Base-by-base conservation (phyloP, 1,284 basidiomycete species). In the Dichomitus squalens region DNA sequence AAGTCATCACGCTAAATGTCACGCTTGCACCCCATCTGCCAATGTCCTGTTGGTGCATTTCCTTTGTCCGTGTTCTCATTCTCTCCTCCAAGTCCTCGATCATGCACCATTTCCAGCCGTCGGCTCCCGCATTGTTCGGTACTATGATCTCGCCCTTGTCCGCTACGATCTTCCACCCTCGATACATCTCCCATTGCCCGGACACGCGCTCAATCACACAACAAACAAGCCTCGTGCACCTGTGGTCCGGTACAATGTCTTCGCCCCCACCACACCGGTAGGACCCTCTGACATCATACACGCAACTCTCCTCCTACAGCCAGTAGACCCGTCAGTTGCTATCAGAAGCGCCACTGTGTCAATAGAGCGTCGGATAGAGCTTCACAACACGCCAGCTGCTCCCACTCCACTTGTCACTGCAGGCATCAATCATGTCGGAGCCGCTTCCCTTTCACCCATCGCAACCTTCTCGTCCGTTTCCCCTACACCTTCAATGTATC, bases 101-200 rank as follows among this genome's bases (percentile, higher is more conserved):
- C 90, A 92, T 68, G 70, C 75, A 4, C 85, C 82, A 53, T 80
- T 90, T 53, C 67, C 80, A 34, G 86, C 82, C 49, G 79, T 92
- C 27, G 90, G 90, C 58, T 77, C 77, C 39, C 84, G 87, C 52
- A 81, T 86, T 67, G 70, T 85, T 41, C 88, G 84, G 68, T 81
- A 87, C 68, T 86, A 82, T 59, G 88, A 91, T 44, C 75, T 92
- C 2, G 78, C 82, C 35, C 78, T 92, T 44, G 69, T 86, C 33
- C 85, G 90, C 48, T 87, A 87, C 65, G 87, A 88, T 63, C 57
- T 65, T 60, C 68, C 68, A 57, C 61, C 70, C 68, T 64, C 72
- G 59, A 66, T 68, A 55, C 55, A 66, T 51, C 53, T 70, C 56
- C 53, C 33, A 21, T 43, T 61, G 33, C 57, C 63, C 27, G 50